Evolutionary conservation across 1,284 basidiomycete genomes (phyloP), one percentile per base, ranked within the genome.

Genomic region (Cryptococcus maquisensis): DNA sequence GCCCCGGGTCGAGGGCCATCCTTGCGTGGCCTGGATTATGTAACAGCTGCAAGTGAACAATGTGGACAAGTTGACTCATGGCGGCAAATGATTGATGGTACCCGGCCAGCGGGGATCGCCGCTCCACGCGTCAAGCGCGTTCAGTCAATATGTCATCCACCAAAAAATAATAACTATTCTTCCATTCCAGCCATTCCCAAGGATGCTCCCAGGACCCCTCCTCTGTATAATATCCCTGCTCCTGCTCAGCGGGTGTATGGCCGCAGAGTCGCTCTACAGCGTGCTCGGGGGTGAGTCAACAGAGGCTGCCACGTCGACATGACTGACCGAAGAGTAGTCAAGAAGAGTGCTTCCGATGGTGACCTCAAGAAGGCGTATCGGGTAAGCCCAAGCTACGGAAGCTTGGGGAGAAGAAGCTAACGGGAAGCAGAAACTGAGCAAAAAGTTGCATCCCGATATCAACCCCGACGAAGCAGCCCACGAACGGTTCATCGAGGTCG

Each of bases 381-480:
- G 63, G 75, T 76, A 54, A 46, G 72, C 63, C 21, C 40, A 40
- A 43, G 35, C 46, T 36, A 18, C 28, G 35, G 32, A 15, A 32
- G 16, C 40, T 28, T 46, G 49, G 16, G 1, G 35, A 49, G 35
- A 20, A 23, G 5, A 23, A 35, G 23, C 16, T 15, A 16, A 18
- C 12, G 21, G 23, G 3, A 3, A 46, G 32, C 57, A 93, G 77
- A 86, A 85, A 71, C 79, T 95, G 46, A 93, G 90, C 75, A 87
- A 86, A 66, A 90, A 86, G 76, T 90, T 84, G 61, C 93, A 96
- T 71, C 93, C 93, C 0, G 93, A 97, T 79, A 94, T 94, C 79
- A 96, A 94, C 76, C 87, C 86, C 63, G 88, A 89, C 13, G 81
- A 85, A 56, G 84, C 80, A 13, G 87, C 91, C 21, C 87, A 91